These are phyloP conservation scores for Myxozyma nipponensis DNA, from an alignment of 805 yeast species.

Conservation along the genomic window DNA sequence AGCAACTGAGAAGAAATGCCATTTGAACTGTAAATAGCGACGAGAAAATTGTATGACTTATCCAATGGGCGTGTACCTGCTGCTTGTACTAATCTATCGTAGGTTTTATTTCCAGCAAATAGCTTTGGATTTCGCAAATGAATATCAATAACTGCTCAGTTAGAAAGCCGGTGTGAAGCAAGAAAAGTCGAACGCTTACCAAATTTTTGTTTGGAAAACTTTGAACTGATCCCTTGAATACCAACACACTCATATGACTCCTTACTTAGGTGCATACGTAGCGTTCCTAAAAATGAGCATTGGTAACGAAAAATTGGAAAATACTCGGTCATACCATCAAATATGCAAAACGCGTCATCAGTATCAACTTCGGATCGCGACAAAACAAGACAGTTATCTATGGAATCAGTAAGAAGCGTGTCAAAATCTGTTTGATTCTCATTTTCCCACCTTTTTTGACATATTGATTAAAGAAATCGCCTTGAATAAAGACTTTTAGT, in stretches of 20 bases:
- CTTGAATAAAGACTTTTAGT: conserved; percentile 13
- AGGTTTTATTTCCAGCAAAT: conserved; percentile 14
- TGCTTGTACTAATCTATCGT: conserved; percentile 13
- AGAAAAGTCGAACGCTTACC: conserved; percentile 9
- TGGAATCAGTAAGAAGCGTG: background rate
- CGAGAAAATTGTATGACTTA: conserved; percentile 10
- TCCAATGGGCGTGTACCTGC: conserved; percentile 7
- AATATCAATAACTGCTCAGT: conserved; percentile 15
- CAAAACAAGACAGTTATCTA: conserved; percentile 24
- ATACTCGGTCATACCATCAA: conserved; percentile 11
- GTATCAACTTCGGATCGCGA: conserved; percentile 16
- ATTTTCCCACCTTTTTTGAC: conserved; percentile 15
- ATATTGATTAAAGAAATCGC: conserved; percentile 19
- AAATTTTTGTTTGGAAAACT: conserved; percentile 11
- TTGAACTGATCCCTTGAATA: conserved; percentile 16
- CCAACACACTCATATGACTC: conserved; percentile 21
- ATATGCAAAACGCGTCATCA: conserved; percentile 24
- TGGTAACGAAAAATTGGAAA: background rate
- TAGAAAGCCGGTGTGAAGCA: background rate
- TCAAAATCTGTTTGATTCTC: background rate
- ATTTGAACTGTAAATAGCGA: conserved; percentile 8
- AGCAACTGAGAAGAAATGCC: conserved; percentile 2
- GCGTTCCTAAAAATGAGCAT: conserved; percentile 4
- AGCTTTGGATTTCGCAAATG: conserved; percentile 21
- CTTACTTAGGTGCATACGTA: conserved; percentile 12